Evolutionary conservation across 2,329 filamentous ascomycete genomes (phyloP).

Genomic region (Alternaria incomplexa): DNA sequence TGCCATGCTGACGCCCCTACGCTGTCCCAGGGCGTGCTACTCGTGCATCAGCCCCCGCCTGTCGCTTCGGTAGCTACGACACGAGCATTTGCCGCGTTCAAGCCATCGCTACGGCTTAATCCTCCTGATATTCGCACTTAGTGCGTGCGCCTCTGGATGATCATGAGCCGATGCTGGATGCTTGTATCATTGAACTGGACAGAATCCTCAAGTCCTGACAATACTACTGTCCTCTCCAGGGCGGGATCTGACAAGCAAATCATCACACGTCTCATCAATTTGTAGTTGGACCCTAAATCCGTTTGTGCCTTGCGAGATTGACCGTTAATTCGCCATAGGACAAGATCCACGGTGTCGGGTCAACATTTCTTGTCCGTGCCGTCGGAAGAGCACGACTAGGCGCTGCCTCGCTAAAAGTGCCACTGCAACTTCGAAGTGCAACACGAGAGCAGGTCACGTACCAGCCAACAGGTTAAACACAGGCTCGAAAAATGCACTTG

Average conservation of each 20-base stretch:
- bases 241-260: neutral
- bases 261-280: neutral
- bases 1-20: neutral
- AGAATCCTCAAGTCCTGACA: neutral
- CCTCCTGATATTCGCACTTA: neutral
- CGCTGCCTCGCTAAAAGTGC: neutral
- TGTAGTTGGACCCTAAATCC: neutral
- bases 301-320: neutral
- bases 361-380: neutral
- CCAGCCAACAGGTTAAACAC: slow-evolving; percentile 14
- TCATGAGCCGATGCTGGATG: neutral
- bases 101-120: neutral
- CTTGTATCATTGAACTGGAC: neutral
- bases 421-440: slow-evolving; percentile 18
- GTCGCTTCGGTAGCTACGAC: neutral
- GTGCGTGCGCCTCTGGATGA: neutral
- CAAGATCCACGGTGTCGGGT: neutral
- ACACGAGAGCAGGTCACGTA: slow-evolving; percentile 11
- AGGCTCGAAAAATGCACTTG: neutral
- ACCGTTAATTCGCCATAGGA: neutral
- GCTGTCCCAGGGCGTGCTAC: neutral
- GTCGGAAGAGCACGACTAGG: neutral
- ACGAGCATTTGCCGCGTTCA: neutral
- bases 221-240: neutral
- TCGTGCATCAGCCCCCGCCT: neutral